phyloP scores from a whole-genome alignment of 1,284 basidiomycete genomes.

The Puccinia hordei region DNA sequence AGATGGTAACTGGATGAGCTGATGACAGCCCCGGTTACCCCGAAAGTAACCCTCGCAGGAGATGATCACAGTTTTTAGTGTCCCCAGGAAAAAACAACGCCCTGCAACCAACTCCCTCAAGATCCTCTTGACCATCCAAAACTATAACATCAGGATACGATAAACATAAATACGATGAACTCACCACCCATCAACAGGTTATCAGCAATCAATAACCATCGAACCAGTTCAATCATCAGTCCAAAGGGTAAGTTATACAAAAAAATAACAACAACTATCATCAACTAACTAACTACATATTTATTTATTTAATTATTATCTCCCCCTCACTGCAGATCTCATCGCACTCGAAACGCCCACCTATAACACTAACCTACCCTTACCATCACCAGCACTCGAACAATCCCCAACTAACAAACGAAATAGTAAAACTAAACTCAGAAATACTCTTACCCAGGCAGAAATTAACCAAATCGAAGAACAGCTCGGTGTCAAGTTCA shows the following conservation, averaged over 20 bases:
- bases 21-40: no score
- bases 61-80: no score
- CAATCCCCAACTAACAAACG: not conserved
- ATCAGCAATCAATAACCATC: not conserved
- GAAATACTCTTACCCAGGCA: not conserved
- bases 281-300: not conserved
- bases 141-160: no score
- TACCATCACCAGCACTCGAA: not conserved
- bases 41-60: no score
- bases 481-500: constrained; percentile 29
- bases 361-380: not conserved
- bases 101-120: no score
- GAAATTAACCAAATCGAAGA: constrained; percentile 28
- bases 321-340: not conserved
- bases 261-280: not conserved
- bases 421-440: not conserved
- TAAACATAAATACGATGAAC: no score
- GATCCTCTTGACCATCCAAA: no score
- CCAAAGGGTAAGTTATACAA: constrained; percentile 1
- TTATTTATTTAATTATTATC: no score
- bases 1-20: no score
- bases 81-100: no score
- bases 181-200: no score
- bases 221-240: constrained; percentile 13
- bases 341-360: constrained; percentile 7